phyloP scores from a whole-genome alignment of 805 yeast genomes.

The Candida boleticola region DNA sequence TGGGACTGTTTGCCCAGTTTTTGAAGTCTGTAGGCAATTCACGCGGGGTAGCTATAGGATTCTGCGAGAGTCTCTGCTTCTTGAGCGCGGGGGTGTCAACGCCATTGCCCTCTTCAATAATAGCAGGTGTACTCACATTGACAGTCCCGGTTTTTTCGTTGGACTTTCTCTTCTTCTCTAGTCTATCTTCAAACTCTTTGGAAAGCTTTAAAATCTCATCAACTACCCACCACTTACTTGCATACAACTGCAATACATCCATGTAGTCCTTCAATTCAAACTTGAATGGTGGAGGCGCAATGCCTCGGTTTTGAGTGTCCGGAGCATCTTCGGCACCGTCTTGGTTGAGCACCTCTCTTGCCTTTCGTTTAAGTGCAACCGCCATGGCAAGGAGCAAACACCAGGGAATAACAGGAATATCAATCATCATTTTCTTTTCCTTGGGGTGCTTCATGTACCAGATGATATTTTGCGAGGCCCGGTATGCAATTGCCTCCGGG shows the following conservation, averaged over 20 bases:
- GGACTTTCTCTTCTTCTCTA: constrained; percentile 7
- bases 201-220: constrained; percentile 25
- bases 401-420: constrained; percentile 27
- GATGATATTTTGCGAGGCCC: constrained; percentile 25
- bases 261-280: constrained; percentile 19
- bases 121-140: not conserved
- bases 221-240: constrained; percentile 25
- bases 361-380: constrained; percentile 17
- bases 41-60: not conserved
- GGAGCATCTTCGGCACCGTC: constrained; percentile 6
- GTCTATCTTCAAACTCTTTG: constrained; percentile 18
- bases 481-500: constrained; percentile 20
- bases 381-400: constrained; percentile 27
- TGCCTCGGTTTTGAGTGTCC: too few species aligned
- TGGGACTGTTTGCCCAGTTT: not conserved
- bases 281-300: not conserved
- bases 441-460: constrained; percentile 18
- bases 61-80: not conserved
- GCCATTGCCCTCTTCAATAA: too few species aligned
- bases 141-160: too few species aligned
- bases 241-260: constrained; percentile 17
- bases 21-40: not conserved
- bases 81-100: not conserved
- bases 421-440: constrained; percentile 9
- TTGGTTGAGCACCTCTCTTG: constrained; percentile 9